Evolutionary conservation across 1,139 yeast species (phyloP).

Genomic region (Candida buenavistaensis): DNA sequence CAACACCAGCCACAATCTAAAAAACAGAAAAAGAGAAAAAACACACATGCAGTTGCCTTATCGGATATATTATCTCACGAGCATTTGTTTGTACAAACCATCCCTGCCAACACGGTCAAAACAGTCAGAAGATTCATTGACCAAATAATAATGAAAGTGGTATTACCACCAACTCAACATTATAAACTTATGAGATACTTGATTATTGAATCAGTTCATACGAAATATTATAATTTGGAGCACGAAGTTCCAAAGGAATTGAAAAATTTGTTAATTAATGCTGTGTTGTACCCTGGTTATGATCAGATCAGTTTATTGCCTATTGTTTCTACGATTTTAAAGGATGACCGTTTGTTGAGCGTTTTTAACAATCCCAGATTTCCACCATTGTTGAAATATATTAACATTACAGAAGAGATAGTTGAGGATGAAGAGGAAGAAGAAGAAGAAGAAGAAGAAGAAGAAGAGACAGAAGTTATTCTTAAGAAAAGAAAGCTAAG

Average conservation of each 20-base stretch:
- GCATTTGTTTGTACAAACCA: slow-evolving; percentile 49
- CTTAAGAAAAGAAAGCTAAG: slow-evolving; percentile 11
- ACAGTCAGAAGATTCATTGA: slow-evolving; percentile 51
- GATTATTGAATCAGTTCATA: slow-evolving; percentile 46
- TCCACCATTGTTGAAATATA: slow-evolving; percentile 57
- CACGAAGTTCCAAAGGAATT: slow-evolving; percentile 31
- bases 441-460: slow-evolving; percentile 16
- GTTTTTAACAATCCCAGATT: slow-evolving; percentile 74
- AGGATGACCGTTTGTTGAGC: slow-evolving; percentile 43
- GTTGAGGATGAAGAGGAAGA: slow-evolving; percentile 19
- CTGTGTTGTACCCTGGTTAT: slow-evolving; percentile 66
- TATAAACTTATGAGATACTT: slow-evolving; percentile 60
- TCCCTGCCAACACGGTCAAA: slow-evolving; percentile 36
- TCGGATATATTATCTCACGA: slow-evolving; percentile 75
- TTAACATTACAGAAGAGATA: slow-evolving; percentile 22
- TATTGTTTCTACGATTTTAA: slow-evolving; percentile 57
- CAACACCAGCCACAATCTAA: slow-evolving; percentile 13
- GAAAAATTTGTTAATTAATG: slow-evolving; percentile 43
- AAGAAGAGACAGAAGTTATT: slow-evolving; percentile 13
- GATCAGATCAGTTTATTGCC: slow-evolving; percentile 69
- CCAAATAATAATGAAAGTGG: slow-evolving; percentile 47
- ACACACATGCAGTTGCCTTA: slow-evolving; percentile 46
- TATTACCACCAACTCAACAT: slow-evolving; percentile 63
- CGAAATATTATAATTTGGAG: slow-evolving; percentile 26
- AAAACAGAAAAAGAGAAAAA: slow-evolving; percentile 44